These are phyloP conservation scores for Syzygium aqueum DNA, from an alignment of 345 rosid genomes.

Conservation along the genomic window DNA sequence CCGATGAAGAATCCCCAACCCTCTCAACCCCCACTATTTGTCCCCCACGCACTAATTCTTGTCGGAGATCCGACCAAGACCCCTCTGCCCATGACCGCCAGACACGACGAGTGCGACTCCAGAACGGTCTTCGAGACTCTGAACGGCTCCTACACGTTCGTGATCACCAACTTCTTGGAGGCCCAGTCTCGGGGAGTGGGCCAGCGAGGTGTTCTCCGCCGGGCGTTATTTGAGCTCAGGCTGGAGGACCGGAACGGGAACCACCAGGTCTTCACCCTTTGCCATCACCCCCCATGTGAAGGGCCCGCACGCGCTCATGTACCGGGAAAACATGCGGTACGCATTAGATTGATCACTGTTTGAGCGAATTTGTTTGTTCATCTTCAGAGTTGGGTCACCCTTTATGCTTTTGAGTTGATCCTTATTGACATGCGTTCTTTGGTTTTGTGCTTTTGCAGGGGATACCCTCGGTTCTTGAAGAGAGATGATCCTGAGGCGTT, in stretches of 20 bases:
- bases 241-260: slow-evolving; percentile 88
- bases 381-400: neutral
- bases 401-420: neutral
- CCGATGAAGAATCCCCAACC: neutral
- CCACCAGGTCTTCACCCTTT: slow-evolving; percentile 84
- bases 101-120: slow-evolving; percentile 10
- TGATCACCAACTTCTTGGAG: slow-evolving; percentile 71
- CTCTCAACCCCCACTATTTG: neutral
- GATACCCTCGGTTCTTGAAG: slow-evolving; percentile 53
- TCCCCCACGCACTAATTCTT: neutral
- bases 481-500: slow-evolving; percentile 54
- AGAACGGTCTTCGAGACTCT: slow-evolving; percentile 64
- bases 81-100: neutral
- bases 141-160: slow-evolving; percentile 75
- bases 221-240: slow-evolving; percentile 54
- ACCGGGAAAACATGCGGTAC: slow-evolving; percentile 96
- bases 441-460: slow-evolving; percentile 38
- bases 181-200: slow-evolving; percentile 66
- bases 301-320: slow-evolving; percentile 67
- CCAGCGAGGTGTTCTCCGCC: slow-evolving; percentile 66
- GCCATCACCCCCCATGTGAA: slow-evolving; percentile 70
- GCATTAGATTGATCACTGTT: neutral
- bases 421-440: neutral
- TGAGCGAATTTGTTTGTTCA: neutral
- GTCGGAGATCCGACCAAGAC: neutral